Base-by-base conservation (phyloP, 148 eudicot genomes). In the Beta vulgaris region DNA sequence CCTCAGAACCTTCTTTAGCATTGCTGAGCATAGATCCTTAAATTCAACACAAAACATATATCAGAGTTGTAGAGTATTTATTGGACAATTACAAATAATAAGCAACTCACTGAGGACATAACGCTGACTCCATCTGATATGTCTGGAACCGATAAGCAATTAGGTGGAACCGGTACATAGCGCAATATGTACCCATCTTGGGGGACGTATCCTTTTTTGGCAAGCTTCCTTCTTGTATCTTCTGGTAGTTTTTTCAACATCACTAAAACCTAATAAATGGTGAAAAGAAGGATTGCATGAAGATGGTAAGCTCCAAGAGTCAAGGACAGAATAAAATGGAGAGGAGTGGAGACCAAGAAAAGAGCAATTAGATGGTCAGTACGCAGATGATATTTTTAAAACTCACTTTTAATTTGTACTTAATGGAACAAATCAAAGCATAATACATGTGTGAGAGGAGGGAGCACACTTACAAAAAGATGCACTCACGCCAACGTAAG, bases 111-210 rank as follows among this genome's bases (percentile, higher is more conserved):
- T 82, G 93, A 87, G 65, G 98, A 92, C 92, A 89, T 90, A 37
- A 91, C 89, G 18, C 85, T 89, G 55, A 86, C 90, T 79, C 98
- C 98, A 85, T 95, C 98, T 0, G 98, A 95, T 68, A 95, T 68
- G 54, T 95, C 98, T 25, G 98, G 98, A 35, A 90, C 90, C 19
- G 98, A 92, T 77, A 95, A 83, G 70, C 97, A 92, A 62, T 95
- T 95, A 36, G 98, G 98, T 42, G 98, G 98, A 68, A 95, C 98
- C 1, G 98, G 97, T 54, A 95, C 59, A 84, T 86, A 76, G 37
- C 84, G 87, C 59, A 95, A 15, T 23, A 95, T 85, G 53, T 92
- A 92, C 14, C 98, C 98, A 76, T 95, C 92, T 79, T 95, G 98
- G 16, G 97, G 90, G 49, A 87, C 83, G 82, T 75, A 88, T 39